Base-by-base conservation (phyloP, 257 asterid genomes). In the Voacanga thouarsii region DNA sequence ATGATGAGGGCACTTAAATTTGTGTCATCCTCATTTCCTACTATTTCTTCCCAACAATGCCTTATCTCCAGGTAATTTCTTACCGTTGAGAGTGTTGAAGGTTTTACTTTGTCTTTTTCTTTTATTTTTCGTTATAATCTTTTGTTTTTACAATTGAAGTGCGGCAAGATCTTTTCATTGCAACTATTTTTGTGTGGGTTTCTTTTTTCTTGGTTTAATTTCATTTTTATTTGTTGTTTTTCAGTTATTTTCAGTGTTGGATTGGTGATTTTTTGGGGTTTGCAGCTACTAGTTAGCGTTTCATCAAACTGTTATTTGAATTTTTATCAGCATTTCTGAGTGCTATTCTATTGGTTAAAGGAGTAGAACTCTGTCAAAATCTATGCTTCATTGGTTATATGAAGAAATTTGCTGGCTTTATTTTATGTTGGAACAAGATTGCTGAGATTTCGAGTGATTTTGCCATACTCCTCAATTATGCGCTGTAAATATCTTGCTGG, bases 11-110 rank as follows among this genome's bases (percentile, higher is more conserved):
- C 57, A 14, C 21, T 51, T 15, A 51, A 16, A 51, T 51, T 5
- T 51, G 57, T 51, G 14, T 14, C 57, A 51, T 51, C 57, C 57
- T 16, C 57, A 51, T 51, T 51, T 51, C 57, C 57, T 51, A 51
- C 57, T 14, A 1, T 51, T 51, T 51, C 21, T 51, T 51, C 57
- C 21, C 57, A 51, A 19, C 57, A 51, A 19, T 51, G 6, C 12
- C 57, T 15, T 51, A 51, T 12, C 21, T 51, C 57, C 57, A 51
- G 57, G 57, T 79, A 63, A 64, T 50, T 79, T 71, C 63, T 41
- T 72, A 28, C 72, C 11, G 49, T 3, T 50, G 10, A 33, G 37
- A 33, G 37, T 33, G 1, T 33, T 33, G 37, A 33, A 33, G 37
- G 37, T 26, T 44, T 10, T 23, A 1, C 24, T 8, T 24, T 65